Evolutionary conservation across 129 eudicot species (phyloP).

Genomic region (Lactuca saligna): DNA sequence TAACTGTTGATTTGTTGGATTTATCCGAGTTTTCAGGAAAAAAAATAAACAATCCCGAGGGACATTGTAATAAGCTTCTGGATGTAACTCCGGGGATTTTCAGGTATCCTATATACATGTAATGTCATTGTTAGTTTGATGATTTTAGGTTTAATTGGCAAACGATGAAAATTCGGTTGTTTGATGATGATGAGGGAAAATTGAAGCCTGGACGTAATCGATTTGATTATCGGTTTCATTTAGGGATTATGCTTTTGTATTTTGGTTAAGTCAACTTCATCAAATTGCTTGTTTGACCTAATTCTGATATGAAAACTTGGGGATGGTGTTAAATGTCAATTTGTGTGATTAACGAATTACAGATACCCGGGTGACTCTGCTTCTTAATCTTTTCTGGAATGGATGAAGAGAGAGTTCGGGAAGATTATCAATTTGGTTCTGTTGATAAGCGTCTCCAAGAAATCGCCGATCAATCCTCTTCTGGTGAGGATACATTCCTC

Average conservation of each 20-base stretch:
- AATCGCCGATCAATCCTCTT: conserved; percentile 25
- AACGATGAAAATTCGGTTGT: not conserved
- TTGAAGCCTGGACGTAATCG: not conserved
- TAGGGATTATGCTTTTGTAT: conserved; percentile 2
- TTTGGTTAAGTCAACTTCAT: not conserved
- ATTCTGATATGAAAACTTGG: conserved; percentile 18
- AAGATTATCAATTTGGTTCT: not conserved
- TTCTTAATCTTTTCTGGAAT: conserved; percentile 37
- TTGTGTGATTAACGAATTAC: conserved; percentile 8
- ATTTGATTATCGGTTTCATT: conserved; percentile 5
- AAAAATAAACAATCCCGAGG: conserved; percentile 24
- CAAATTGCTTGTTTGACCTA: conserved; percentile 11
- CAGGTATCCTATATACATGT: conserved; percentile 19
- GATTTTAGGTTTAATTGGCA: not conserved
- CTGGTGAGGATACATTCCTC: conserved; percentile 28
- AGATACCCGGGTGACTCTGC: conserved; percentile 33
- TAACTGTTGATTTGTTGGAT: conserved; percentile 24
- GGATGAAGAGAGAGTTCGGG: conserved; percentile 47
- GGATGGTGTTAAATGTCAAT: not conserved
- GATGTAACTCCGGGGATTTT: conserved; percentile 33
- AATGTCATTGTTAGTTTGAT: not conserved
- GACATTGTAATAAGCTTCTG: conserved; percentile 38
- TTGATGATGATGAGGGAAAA: not conserved
- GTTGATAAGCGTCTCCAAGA: not conserved
- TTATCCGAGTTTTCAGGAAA: conserved; percentile 22